Evolutionary conservation across 1,284 basidiomycete species (phyloP).

Genomic region (Cutaneotrichosporon curvatum): DNA sequence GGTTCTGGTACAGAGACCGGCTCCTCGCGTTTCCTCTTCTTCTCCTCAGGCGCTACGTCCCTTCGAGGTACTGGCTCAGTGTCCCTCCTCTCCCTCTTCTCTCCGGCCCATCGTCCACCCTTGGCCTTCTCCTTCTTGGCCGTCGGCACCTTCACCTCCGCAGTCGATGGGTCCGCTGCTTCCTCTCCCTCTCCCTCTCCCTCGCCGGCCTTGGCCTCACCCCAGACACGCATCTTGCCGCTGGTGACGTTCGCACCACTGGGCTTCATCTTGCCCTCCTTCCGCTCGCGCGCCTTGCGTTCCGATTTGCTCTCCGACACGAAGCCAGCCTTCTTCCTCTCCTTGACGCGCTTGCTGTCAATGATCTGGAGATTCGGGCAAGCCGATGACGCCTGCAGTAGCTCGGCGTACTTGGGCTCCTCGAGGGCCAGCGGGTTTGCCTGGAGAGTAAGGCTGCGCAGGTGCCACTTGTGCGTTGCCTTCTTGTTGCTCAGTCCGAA

Average conservation of each 20-base stretch:
- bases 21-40: slow-evolving; percentile 5
- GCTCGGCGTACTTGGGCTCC: slow-evolving; percentile 28
- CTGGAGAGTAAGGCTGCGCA: slow-evolving; percentile 36
- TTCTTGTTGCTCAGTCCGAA: slow-evolving; percentile 18
- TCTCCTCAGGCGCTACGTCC: neutral
- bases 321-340: slow-evolving; percentile 34
- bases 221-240: slow-evolving; percentile 29
- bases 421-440: slow-evolving; percentile 35
- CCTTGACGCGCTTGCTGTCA: slow-evolving; percentile 38
- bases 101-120: neutral
- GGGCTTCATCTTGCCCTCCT: slow-evolving; percentile 28
- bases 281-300: slow-evolving; percentile 20
- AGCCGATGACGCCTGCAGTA: slow-evolving; percentile 24
- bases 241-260: slow-evolving; percentile 30
- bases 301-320: slow-evolving; percentile 28
- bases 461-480: slow-evolving; percentile 9
- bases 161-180: no score
- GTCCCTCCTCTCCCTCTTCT: neutral
- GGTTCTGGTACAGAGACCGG: neutral
- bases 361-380: slow-evolving; percentile 42
- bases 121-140: neutral
- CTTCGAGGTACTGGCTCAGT: neutral
- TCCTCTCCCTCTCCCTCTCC: slow-evolving; percentile 4
- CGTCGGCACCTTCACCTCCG: slow-evolving; percentile 3
- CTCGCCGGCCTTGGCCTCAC: slow-evolving; percentile 1